A percentile compares a stretch with the other conserved stretches of the same genome.
phyloP scores from a whole-genome alignment of 202 grass and related monocot genomes.

The Schoenoplectus tabernaemontani region DNA sequence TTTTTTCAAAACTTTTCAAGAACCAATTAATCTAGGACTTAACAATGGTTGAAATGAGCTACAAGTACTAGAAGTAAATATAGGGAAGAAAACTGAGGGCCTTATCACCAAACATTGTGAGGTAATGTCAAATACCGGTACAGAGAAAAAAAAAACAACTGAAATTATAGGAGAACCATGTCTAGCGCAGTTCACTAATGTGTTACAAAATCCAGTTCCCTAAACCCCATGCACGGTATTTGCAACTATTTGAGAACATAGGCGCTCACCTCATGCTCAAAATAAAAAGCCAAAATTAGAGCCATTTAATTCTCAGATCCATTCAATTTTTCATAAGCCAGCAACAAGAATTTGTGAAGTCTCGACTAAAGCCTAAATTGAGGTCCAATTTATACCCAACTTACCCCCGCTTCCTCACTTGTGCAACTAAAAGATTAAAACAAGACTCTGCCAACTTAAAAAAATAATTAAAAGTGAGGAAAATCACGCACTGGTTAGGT shows the following conservation, averaged over 20 bases:
- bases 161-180: neutral
- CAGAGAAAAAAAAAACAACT: neutral
- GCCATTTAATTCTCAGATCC: no score
- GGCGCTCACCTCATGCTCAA: no score
- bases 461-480: neutral
- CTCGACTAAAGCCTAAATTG: neutral
- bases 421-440: neutral
- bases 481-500: conserved; percentile 43
- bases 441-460: no score
- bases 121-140: neutral
- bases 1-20: neutral
- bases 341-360: no score
- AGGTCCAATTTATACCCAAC: no score
- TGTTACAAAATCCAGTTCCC: neutral
- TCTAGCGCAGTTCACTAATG: neutral
- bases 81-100: no score
- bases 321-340: no score
- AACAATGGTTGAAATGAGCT: neutral
- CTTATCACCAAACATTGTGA: no score
- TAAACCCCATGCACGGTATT: no score
- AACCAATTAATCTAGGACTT: neutral
- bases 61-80: neutral
- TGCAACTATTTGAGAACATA: no score
- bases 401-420: neutral
- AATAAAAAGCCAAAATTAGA: neutral